Base-by-base conservation (phyloP, 192 early-diverging fungal species). In the Gryganskiella cystojenkinii region DNA sequence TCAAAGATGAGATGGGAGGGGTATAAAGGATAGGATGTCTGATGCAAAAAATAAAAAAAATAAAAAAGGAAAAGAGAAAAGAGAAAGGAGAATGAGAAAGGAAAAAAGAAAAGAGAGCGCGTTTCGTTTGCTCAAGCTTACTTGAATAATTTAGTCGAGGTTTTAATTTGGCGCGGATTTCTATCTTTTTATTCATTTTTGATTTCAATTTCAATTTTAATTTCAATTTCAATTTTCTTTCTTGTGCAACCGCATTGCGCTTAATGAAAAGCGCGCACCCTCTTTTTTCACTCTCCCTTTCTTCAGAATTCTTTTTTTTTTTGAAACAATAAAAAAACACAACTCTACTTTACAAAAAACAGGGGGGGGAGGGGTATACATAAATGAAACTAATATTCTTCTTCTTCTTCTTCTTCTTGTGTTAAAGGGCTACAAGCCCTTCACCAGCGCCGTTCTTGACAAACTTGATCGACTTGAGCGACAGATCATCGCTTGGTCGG, bases 391-490 rank as follows among this genome's bases (percentile, higher is more conserved):
- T 27, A 6, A 4, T 42, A 27, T 59, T 59, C 24, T 59, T 59
- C 4, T 44, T 25, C 44, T 7, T 13, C 44, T 51, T 14, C 17
- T 55, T 28, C 4, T 55, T 55, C n/a, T 17, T n/a, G 15, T 49
- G 49, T 69, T 28, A 68, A n/a, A 68, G 55, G 1, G 65, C 64
- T 15, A 78, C 66, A 31, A 69, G 61, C 15, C 53, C 74, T 20
- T 69, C 66, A 15, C 67, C 74, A 8, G 66, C 67, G 1, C 56
- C 73, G 25, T 56, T 61, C 61, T 78, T 78, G 37, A 69, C 67
- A 78, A 78, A 64, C 56, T 78, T 78, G 55, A 78, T 78, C 25
- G 66, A 34, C 56, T 78, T 68, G 37, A 78, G 54, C 27, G 74
- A 56, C 61, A 78, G 46, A 46, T 69, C 67, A 64, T 78, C 73